These are phyloP conservation scores for Apiotrichum domesticum DNA, from an alignment of 1,284 basidiomycete genomes.

Conservation along the genomic window DNA sequence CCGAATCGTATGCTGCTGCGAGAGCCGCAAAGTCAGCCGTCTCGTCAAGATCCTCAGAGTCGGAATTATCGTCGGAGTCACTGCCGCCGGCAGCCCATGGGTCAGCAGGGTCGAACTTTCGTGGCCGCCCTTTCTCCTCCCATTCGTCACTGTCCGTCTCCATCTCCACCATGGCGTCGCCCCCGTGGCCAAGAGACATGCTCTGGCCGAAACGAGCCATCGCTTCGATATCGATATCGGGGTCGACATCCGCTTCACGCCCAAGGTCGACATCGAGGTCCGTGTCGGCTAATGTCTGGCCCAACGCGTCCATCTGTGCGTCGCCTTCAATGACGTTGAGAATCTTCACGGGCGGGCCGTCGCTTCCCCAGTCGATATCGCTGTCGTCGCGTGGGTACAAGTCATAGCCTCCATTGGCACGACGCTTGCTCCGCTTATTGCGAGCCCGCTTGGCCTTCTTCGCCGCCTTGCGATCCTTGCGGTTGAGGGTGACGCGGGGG, in stretches of 20 bases:
- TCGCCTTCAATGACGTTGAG: slow-evolving; percentile 1
- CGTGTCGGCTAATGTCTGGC: slow-evolving; percentile 16
- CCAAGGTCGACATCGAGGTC: slow-evolving; percentile 9
- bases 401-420: slow-evolving; percentile 9
- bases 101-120: not conserved
- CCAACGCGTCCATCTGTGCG: slow-evolving; percentile 15
- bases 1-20: slow-evolving; percentile 14
- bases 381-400: slow-evolving; percentile 33
- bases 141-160: slow-evolving; percentile 17
- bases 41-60: not conserved
- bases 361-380: slow-evolving; percentile 47
- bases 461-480: slow-evolving; percentile 25
- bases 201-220: slow-evolving; percentile 25
- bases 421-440: slow-evolving; percentile 23
- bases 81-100: slow-evolving; percentile 9
- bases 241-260: slow-evolving; percentile 20
- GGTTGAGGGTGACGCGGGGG: slow-evolving; percentile 17
- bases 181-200: slow-evolving; percentile 12
- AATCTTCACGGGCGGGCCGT: slow-evolving; percentile 33
- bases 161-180: slow-evolving; percentile 11
- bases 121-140: slow-evolving; percentile 9
- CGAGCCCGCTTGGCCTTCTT: slow-evolving; percentile 25
- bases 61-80: slow-evolving; percentile 7
- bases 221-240: slow-evolving; percentile 25
- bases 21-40: slow-evolving; percentile 12